Evolutionary conservation across 148 eudicot species (phyloP).

Genomic region (Drosera capensis): DNA sequence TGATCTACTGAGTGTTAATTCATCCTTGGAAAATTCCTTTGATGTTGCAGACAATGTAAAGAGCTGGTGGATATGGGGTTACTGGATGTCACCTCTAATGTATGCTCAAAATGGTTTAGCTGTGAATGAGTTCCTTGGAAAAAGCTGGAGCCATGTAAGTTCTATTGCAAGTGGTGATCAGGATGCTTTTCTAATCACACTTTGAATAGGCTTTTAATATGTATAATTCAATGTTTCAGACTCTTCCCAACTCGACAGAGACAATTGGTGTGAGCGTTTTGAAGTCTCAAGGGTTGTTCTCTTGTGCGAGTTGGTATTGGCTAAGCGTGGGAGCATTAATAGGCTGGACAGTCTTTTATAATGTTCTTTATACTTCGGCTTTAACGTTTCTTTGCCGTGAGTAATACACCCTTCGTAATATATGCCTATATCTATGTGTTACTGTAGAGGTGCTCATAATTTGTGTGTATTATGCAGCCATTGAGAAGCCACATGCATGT

Average conservation of each 20-base stretch:
- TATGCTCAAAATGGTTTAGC: constrained; percentile 19
- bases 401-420: too few species aligned
- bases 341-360: constrained; percentile 37
- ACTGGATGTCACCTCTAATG: constrained; percentile 23
- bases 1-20: background rate
- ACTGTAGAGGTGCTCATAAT: too few species aligned
- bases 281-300: constrained; percentile 25
- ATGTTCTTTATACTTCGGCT: constrained; percentile 17
- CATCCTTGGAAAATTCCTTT: background rate
- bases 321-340: constrained; percentile 26
- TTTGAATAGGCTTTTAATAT: background rate
- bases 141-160: constrained; percentile 22
- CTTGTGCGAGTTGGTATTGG: constrained; percentile 31
- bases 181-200: too few species aligned
- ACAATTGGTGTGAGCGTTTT: constrained; percentile 12
- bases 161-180: too few species aligned
- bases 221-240: background rate
- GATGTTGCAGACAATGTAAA: constrained; percentile 24
- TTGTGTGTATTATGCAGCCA: too few species aligned
- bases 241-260: constrained; percentile 7
- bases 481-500: too few species aligned
- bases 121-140: constrained; percentile 21
- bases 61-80: constrained; percentile 44
- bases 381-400: constrained; percentile 47
- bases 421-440: too few species aligned